Conservation (phyloP, 1,284 basidiomycete species). For the Sphagnurus paluster region DNA sequence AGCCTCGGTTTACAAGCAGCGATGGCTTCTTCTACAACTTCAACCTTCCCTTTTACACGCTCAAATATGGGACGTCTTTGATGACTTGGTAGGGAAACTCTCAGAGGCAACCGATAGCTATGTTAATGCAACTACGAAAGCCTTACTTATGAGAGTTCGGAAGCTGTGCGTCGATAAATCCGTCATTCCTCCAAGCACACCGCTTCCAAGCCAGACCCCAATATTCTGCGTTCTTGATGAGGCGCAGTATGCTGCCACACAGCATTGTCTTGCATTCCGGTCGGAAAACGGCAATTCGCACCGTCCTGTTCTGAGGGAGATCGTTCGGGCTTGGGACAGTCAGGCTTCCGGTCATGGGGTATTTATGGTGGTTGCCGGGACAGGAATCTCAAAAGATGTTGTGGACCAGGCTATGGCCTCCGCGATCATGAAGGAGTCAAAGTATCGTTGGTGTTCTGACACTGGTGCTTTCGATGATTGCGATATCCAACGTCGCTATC, state of each 20-base stretch:
- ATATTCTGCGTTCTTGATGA: constrained; percentile 43
- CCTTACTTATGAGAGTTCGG: constrained; percentile 25
- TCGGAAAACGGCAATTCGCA: constrained; percentile 32
- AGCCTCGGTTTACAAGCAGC: constrained; percentile 23
- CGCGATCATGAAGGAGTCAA: constrained; percentile 41
- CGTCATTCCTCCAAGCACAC: background rate
- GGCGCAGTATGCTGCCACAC: constrained; percentile 39
- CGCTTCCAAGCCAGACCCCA: constrained; percentile 25
- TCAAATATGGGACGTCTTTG: constrained; percentile 38
- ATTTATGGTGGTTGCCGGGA: constrained; percentile 42
- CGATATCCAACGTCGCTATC: constrained; percentile 30
- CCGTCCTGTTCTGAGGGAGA: constrained; percentile 40
- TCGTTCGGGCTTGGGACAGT: constrained; percentile 38
- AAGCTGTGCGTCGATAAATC: constrained; percentile 22
- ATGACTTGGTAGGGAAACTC: constrained; percentile 32
- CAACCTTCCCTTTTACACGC: constrained; percentile 34
- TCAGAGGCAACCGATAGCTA: constrained; percentile 28
- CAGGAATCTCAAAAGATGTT: constrained; percentile 42
- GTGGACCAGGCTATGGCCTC: constrained; percentile 42
- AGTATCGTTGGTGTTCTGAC: constrained; percentile 40
- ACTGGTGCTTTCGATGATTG: constrained; percentile 38
- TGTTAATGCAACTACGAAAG: constrained; percentile 30
- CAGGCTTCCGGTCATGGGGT: constrained; percentile 35
- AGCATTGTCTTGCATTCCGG: constrained; percentile 34
- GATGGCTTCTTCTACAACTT: constrained; percentile 41